Base-by-base conservation (phyloP, 2,329 filamentous ascomycete genomes). In the Trichoderma lentiforme region DNA sequence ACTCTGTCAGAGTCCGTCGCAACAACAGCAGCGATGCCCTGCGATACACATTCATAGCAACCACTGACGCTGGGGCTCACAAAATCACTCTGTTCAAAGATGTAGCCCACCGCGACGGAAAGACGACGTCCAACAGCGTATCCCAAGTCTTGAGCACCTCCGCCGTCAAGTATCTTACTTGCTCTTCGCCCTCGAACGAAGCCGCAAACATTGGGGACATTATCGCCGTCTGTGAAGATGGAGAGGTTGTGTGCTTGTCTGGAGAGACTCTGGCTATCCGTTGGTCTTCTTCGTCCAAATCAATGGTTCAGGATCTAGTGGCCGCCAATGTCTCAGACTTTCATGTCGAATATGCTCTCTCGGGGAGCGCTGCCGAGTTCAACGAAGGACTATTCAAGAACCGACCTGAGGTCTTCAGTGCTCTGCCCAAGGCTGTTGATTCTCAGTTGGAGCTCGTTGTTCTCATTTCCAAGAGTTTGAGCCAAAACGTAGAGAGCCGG, bases 21-120 rank as follows among this genome's bases (percentile, higher is more conserved):
- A 79, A 84, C 12, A 83, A 83, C 26, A 82, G 81, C 70, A 84
- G 81, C 74, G 84, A 86, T 72, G 81, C 88, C 36, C 83, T 85
- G 53, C 85, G 90, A 75, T 89, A 89, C 76, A 91, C 90, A 3
- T 91, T 91, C 75, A 84, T 87, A 56, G 86, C 89, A 8, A 90
- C 87, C 1, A 81, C 82, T 71, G 83, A 87, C 65, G 81, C 82
- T 1, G 79, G 83, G 1, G 81, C 84, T 43, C 81, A 84, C 51
- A 87, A 87, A 76, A 82, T 91, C 43, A 88, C 87, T 1, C 79
- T 91, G 3, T 91, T 91, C 81, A 87, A 85, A 75, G 89, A 91
- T 75, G 81, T 84, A 3, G 84, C 87, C 11, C 84, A 85, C 47
- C 82, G 82, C 6, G 83, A 86, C 28, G 85, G 85, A 72, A 85